These are phyloP conservation scores for Tolypocladium endophyticum DNA, from an alignment of 2,329 filamentous ascomycete genomes.

Conservation along the genomic window DNA sequence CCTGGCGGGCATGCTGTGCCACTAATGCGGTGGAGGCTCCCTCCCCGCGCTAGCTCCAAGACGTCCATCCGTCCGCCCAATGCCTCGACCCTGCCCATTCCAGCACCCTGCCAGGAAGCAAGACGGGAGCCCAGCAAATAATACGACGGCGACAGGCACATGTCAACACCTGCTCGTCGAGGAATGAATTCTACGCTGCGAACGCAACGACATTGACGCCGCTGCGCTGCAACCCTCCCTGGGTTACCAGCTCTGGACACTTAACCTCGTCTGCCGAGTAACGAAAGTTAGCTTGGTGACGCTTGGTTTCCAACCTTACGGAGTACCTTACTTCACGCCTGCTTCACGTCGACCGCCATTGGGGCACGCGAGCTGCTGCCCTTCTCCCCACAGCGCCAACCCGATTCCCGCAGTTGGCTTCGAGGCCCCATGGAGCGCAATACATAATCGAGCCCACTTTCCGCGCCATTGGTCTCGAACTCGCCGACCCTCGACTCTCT, in stretches of 20 bases:
- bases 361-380: not conserved
- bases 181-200: not conserved
- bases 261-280: not conserved
- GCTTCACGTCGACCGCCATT: not conserved
- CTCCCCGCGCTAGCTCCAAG: not conserved
- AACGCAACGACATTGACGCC: not conserved
- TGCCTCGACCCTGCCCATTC: not conserved
- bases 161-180: not conserved
- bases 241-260: not conserved
- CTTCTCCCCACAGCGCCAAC: not conserved
- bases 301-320: not conserved
- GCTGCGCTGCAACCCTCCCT: not conserved
- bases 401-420: not conserved
- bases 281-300: not conserved
- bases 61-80: not conserved
- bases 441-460: not conserved
- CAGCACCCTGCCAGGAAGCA: not conserved
- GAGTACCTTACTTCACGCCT: not conserved
- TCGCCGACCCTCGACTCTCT: not conserved
- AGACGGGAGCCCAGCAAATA: not conserved
- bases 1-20: not conserved
- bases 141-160: not conserved
- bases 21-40: not conserved
- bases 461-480: not conserved
- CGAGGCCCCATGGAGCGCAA: not conserved